A percentile compares a stretch with the other conserved stretches of the same genome.
phyloP scores from a whole-genome alignment of 345 rosid species.

The Excoecaria cochinchinensis region DNA sequence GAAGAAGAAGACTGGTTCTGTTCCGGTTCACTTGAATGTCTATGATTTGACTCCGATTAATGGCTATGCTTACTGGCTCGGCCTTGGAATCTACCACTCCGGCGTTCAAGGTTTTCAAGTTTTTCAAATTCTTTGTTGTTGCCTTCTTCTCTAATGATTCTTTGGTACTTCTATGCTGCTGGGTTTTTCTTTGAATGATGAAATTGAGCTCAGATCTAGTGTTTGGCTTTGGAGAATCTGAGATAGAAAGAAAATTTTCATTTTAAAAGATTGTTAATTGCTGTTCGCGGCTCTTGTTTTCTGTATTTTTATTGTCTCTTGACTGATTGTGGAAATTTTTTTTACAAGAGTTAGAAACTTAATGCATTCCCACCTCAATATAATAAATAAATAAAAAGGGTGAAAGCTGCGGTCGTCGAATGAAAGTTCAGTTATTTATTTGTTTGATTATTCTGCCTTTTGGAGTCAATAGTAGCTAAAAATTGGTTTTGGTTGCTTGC shows the following conservation, averaged over 20 bases:
- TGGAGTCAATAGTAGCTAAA: conserved; percentile 8
- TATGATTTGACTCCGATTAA: conserved; percentile 92
- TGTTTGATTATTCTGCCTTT: not conserved
- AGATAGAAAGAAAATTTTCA: not conserved
- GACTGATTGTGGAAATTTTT: not conserved
- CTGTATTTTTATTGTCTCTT: not conserved
- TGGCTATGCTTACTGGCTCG: conserved; percentile 94
- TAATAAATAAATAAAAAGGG: not conserved
- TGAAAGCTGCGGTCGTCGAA: not conserved
- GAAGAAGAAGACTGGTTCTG: conserved; percentile 64
- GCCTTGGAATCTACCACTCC: conserved; percentile 94
- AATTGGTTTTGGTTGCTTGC: not conserved
- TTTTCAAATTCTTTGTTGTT: not conserved
- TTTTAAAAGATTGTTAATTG: not conserved
- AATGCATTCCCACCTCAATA: not conserved
- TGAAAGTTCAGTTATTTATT: not conserved
- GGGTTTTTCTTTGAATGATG: too few relatives aligned
- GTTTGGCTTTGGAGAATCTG: conserved; percentile 23
- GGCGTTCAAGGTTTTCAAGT: conserved; percentile 74
- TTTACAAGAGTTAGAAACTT: not conserved
- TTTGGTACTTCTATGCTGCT: not conserved
- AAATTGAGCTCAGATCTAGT: conserved; percentile 11
- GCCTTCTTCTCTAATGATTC: not conserved
- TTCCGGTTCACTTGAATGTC: conserved; percentile 91
- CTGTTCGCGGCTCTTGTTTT: not conserved